Evolutionary conservation across 495 filamentous ascomycete genomes (phyloP).

Genomic region (Talaromyces stipitatus): DNA sequence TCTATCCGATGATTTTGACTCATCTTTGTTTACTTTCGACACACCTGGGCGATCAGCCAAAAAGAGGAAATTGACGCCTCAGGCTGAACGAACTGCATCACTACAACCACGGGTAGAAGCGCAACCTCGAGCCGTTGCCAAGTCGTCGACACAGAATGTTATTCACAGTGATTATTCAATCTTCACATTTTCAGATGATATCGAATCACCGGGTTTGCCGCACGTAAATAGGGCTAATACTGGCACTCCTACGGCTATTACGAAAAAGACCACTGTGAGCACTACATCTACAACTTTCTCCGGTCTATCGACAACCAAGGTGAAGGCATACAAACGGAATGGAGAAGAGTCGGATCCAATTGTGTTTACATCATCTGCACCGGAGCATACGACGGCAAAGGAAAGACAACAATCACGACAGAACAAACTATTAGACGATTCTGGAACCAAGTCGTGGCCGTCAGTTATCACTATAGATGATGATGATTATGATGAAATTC

Average conservation of each 20-base stretch:
- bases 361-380: constrained; percentile 44
- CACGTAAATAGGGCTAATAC: not conserved
- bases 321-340: constrained; percentile 8
- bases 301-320: constrained; percentile 12
- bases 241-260: not conserved
- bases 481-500: constrained; percentile 31
- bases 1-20: constrained; percentile 46
- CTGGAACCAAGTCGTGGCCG: constrained; percentile 1
- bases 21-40: constrained; percentile 26
- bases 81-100: not conserved
- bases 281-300: constrained; percentile 12
- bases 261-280: not conserved
- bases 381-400: constrained; percentile 12
- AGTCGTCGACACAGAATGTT: constrained; percentile 1
- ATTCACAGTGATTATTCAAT: constrained; percentile 11
- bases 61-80: constrained; percentile 28
- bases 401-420: not conserved
- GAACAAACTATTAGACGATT: not conserved
- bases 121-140: not conserved
- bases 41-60: constrained; percentile 29
- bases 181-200: constrained; percentile 32
- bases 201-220: not conserved
- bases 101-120: not conserved
- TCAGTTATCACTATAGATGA: constrained; percentile 26
- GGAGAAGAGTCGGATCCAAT: constrained; percentile 44